Percentiles rank a stretch among this genome's conserved stretches.
phyloP scores from a whole-genome alignment of 2,329 filamentous ascomycete species.

The Pseudogymnoascus sp. region DNA sequence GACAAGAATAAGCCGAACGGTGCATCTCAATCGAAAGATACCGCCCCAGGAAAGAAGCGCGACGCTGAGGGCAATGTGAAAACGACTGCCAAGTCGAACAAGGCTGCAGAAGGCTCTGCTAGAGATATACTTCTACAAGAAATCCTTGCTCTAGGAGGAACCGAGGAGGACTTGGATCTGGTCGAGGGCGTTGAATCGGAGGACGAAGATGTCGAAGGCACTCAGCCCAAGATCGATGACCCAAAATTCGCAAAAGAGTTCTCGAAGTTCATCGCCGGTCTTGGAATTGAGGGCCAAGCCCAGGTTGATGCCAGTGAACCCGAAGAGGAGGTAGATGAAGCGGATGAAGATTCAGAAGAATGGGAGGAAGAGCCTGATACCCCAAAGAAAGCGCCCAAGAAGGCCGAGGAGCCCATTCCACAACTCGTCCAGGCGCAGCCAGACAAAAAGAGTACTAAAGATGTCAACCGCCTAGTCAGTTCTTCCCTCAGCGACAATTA shows the following conservation, averaged over 20 bases:
- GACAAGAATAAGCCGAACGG: constrained; percentile 40
- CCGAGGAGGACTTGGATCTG: constrained; percentile 56
- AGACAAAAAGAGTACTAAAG: constrained; percentile 16
- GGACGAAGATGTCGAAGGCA: constrained; percentile 35
- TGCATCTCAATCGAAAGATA: constrained; percentile 22
- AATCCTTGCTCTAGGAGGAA: constrained; percentile 58
- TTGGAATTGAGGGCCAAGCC: constrained; percentile 43
- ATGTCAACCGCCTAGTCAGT: constrained; percentile 29
- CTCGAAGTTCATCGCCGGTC: constrained; percentile 43
- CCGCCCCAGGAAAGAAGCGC: constrained; percentile 31
- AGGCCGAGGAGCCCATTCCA: constrained; percentile 13
- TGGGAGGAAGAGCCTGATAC: constrained; percentile 29
- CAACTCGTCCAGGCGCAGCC: background rate
- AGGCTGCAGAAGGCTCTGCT: constrained; percentile 13
- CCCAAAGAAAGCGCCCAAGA: constrained; percentile 12
- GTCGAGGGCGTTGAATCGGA: constrained; percentile 49
- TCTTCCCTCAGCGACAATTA: constrained; percentile 7
- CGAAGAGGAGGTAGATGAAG: constrained; percentile 32
- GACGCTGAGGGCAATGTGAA: constrained; percentile 27
- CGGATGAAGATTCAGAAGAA: constrained; percentile 25
- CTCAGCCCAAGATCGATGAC: constrained; percentile 18
- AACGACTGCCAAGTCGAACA: constrained; percentile 20
- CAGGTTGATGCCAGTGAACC: constrained; percentile 34
- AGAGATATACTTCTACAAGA: constrained; percentile 48
- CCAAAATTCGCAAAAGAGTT: constrained; percentile 36